These are phyloP conservation scores for Zymoseptoria ardabiliae DNA, from an alignment of 2,329 filamentous ascomycete species.

Conservation along the genomic window DNA sequence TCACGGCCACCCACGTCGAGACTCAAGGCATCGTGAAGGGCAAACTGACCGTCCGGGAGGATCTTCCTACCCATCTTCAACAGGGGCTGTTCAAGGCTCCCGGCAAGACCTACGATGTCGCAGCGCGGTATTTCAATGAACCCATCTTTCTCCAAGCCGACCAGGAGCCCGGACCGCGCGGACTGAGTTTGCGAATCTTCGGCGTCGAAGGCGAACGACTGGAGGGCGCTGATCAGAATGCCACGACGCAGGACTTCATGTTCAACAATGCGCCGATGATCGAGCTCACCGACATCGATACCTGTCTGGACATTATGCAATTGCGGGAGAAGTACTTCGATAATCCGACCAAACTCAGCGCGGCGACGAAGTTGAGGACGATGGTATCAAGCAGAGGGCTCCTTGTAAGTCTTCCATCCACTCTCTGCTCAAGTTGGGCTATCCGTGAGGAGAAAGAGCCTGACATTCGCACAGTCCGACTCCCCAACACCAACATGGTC, in stretches of 20 bases:
- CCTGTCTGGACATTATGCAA: constrained; percentile 21
- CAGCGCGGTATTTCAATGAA: constrained; percentile 30
- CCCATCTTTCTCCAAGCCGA: constrained; percentile 34
- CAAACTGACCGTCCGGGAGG: constrained; percentile 36
- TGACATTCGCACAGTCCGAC: background rate
- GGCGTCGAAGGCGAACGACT: constrained; percentile 42
- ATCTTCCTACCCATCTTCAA: constrained; percentile 39
- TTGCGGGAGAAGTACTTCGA: constrained; percentile 9
- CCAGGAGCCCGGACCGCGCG: constrained; percentile 39
- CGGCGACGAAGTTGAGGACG: constrained; percentile 35
- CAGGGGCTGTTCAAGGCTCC: constrained; percentile 34
- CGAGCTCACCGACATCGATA: constrained; percentile 41
- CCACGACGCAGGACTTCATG: constrained; percentile 28
- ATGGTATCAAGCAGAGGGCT: constrained; percentile 26
- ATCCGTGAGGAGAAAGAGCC: no score
- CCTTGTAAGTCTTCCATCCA: background rate
- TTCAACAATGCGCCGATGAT: constrained; percentile 45
- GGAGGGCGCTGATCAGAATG: constrained; percentile 34
- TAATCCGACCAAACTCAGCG: constrained; percentile 28
- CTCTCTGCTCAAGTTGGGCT: no score
- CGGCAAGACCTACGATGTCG: constrained; percentile 26
- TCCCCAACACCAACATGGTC: constrained; percentile 29
- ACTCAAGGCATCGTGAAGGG: constrained; percentile 46
- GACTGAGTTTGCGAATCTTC: constrained; percentile 46
- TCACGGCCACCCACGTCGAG: constrained; percentile 38